Evolutionary conservation across 306 rosid genomes (phyloP).

Genomic region (Coriaria nepalensis): DNA sequence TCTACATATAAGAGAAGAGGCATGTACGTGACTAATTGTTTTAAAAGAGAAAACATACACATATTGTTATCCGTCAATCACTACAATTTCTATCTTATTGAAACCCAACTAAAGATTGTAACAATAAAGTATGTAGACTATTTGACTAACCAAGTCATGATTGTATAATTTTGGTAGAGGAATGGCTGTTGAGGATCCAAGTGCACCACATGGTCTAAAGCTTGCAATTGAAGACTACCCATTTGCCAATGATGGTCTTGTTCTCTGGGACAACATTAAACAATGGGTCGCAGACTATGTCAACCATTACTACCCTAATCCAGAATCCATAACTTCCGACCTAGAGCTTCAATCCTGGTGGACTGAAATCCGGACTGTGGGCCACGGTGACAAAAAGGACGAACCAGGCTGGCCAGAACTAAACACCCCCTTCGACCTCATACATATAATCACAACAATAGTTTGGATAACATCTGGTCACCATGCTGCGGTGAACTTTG

Average conservation of each 20-base stretch:
- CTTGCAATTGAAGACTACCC: constrained; percentile 30
- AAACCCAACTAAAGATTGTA: not conserved
- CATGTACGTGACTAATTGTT: too few species aligned
- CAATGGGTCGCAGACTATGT: constrained; percentile 26
- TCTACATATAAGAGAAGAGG: too few species aligned
- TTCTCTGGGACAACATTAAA: constrained; percentile 24
- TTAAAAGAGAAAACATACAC: too few species aligned
- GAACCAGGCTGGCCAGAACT: constrained; percentile 29
- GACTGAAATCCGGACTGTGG: constrained; percentile 27
- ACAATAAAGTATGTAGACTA: too few species aligned
- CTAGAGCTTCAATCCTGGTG: constrained; percentile 35
- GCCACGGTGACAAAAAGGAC: constrained; percentile 28
- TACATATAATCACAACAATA: constrained; percentile 16
- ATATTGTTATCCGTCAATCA: not conserved
- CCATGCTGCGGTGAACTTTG: constrained; percentile 29
- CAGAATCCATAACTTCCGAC: constrained; percentile 12
- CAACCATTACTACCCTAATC: constrained; percentile 19
- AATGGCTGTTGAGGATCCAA: constrained; percentile 31
- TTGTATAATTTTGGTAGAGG: constrained; percentile 13
- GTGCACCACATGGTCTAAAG: constrained; percentile 24
- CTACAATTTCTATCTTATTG: not conserved
- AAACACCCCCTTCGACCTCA: constrained; percentile 12
- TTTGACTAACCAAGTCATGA: not conserved
- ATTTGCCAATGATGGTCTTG: constrained; percentile 26
- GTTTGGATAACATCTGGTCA: constrained; percentile 29